A percentile compares a stretch with the other conserved stretches of the same genome.
Evolutionary conservation across 495 filamentous ascomycete genomes (phyloP).

Genomic region (Paragyromitra xinjiangensis): DNA sequence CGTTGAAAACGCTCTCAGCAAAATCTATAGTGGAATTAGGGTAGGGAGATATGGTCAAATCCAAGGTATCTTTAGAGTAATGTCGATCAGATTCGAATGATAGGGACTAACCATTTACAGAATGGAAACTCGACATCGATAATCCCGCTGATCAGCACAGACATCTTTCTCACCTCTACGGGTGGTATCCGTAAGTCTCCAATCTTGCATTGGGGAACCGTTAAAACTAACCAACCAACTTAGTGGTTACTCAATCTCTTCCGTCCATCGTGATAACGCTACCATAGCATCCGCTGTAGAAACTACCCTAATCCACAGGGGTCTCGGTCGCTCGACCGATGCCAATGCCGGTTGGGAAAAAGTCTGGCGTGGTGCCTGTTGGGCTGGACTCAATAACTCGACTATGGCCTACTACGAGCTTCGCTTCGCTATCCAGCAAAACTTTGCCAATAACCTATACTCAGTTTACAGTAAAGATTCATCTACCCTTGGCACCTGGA

Average conservation of each 20-base stretch:
- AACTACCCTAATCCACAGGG: constrained; percentile 60
- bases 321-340: constrained; percentile 60
- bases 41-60: constrained; percentile 63
- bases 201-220: not conserved
- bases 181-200: constrained; percentile 61
- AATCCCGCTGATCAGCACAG: constrained; percentile 63
- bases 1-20: constrained; percentile 55
- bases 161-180: constrained; percentile 65
- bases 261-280: constrained; percentile 54
- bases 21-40: constrained; percentile 62
- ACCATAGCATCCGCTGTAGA: constrained; percentile 61
- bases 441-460: constrained; percentile 64
- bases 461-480: constrained; percentile 61
- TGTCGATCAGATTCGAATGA: not conserved
- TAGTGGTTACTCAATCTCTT: constrained; percentile 62
- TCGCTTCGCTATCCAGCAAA: constrained; percentile 59
- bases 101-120: constrained; percentile 50
- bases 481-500: constrained; percentile 51
- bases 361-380: constrained; percentile 66
- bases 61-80: constrained; percentile 25
- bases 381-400: constrained; percentile 64
- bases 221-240: not conserved
- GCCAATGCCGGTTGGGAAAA: constrained; percentile 67
- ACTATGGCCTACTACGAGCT: constrained; percentile 62
- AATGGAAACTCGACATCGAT: constrained; percentile 65